Evolutionary conservation across 768 basidiomycete species (phyloP), one percentile per base, ranked within the genome.

Genomic region (Lactarius psammicola): DNA sequence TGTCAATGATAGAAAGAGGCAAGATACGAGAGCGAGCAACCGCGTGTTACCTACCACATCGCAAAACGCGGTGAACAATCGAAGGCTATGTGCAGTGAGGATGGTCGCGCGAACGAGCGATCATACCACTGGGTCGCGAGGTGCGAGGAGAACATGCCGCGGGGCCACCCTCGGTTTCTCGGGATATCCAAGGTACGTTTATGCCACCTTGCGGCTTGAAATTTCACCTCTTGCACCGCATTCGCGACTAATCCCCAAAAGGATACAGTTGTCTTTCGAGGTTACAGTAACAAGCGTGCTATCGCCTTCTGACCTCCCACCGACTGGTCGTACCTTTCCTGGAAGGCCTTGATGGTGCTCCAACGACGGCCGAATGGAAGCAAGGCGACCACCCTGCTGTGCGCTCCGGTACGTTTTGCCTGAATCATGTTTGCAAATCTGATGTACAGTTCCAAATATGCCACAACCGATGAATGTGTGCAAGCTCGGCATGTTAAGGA

Each of bases 1-100:
- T 67, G 51, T 28, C 61, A 66, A 62, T 66, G 38, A 62, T 62
- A 63, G 60, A 67, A 57, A 62, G 58, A 58, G 66, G 61, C 66
- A 63, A 63, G 57, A 59, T 30, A 18, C 56, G 60, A 66, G 56
- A 51, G 61, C 61, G 56, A 40, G 57, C 61, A 51, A 59, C 23
- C 51, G 26, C 31, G 33, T 65, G 33, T 28, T 18, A 54, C 36
- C 26, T 54, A 6, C 40, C 18, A 11, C 20, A 30, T 59, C 26
- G 18, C 28, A 40, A 34, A 53, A n/a, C 30, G 26, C 13, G 36
- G 60, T 33, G 36, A 57, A 30, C 36, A 44, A 44, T 23, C 56
- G 44, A 60, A 38, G 42, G 20, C 23, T 55, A 17, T 26, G 26
- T 13, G 26, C 42, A 9, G 42, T 36, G n/a, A 18, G 31, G 28